Evolutionary conservation across 2,329 filamentous ascomycete genomes (phyloP), one percentile per base, ranked within the genome.

Genomic region (Pochonia chlamydosporia): DNA sequence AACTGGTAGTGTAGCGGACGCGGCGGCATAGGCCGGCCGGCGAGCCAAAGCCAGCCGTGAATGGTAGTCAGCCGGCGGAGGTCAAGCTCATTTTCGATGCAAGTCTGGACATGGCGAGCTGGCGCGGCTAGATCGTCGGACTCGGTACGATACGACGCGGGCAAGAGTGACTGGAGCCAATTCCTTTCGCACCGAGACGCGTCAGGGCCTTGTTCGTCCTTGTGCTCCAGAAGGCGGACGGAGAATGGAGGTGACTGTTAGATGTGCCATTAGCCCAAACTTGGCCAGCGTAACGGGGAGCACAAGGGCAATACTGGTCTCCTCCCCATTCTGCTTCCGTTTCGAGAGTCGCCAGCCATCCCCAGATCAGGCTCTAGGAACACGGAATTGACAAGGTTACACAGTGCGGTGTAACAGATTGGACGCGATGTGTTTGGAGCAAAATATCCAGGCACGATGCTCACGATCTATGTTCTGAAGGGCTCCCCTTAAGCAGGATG

Each of bases 81-180:
- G 26, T 53, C 48, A 7, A 54, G 46, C 44, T 54, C 52, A 11
- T 49, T 36, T 23, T 49, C 40, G 14, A 51, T 25, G 23, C 40
- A 44, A 30, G 36, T 28, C 26, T 24, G 40, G 39, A 49, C 40
- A 28, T 49, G n/a, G 5, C 40, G 18, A 37, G 21, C 28, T 9
- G 33, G 39, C 40, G 40, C 25, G 31, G 40, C 40, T 37, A 53
- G 25, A 36, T 53, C 44, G 40, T 43, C 47, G n/a, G 36, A 43
- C 36, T 50, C 46, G 9, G 39, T 40, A 39, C 49, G 51, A 26
- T 50, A 55, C 28, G 48, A 45, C 18, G 79, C 78, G 49, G 82
- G 76, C 33, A 55, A 36, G 20, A 54, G 52, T 14, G 41, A 36
- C 21, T n/a, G 28, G 30, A 35, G 28, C 28, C 25, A 21, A 14